Base-by-base conservation (phyloP, 805 yeast genomes). In the Saturnispora sanitii region DNA sequence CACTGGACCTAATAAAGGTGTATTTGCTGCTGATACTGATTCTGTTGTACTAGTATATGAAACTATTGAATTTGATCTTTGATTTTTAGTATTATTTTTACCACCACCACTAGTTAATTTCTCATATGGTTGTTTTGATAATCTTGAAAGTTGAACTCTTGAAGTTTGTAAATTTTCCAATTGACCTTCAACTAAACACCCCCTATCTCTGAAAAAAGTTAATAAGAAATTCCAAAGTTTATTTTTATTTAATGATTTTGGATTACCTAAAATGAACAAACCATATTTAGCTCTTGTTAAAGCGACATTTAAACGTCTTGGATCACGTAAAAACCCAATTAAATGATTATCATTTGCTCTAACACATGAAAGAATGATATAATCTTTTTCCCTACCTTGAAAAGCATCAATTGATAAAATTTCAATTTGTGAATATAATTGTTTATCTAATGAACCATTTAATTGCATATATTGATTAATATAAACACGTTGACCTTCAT, bases 401-500 rank as follows among this genome's bases (percentile, higher is more conserved):
- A 74, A 73, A 3, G 79, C 75, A 52, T 74, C 80, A 38, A 74
- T 69, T n/a, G 94, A 82, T 6, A 92, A 86, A 22, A 88, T 87
- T 61, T 88, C 96, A 35, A 88, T 82, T 39, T 74, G 77, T 37
- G 68, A 58, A 56, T 85, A 85, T 26, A 73, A 60, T 1, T 77
- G 79, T 48, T 75, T 74, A 40, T 78, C 81, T 55, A 80, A 55
- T 0, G 84, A 62, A 23, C 88, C 82, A 50, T 78, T 79, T 66
- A 77, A 59, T 51, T 74, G 73, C 85, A 88, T 76, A 58, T 82
- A 82, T 53, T 80, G 87, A 8, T 77, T 71, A 38, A 88, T 65
- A 55, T 80, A 87, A 0, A 88, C 83, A 46, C 95, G 67, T 62
- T 88, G 96, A 26, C 95, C 96, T 58, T 86, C 95, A 60, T 88